Evolutionary conservation across 2,329 filamentous ascomycete genomes (phyloP), one percentile per base, ranked within the genome.

Genomic region (Thielaviopsis cerberus): DNA sequence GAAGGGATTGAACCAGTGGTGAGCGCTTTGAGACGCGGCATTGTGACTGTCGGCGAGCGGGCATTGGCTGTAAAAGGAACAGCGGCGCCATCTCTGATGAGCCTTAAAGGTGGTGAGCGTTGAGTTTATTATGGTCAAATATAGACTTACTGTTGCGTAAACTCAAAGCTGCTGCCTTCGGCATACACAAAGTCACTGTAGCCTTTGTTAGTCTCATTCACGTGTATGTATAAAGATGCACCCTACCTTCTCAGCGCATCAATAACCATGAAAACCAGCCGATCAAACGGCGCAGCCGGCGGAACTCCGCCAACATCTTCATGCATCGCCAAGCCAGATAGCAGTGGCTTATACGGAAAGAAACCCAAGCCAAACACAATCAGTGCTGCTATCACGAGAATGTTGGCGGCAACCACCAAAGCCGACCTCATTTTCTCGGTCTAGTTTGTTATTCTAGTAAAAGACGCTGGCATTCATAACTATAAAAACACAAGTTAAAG

Each of bases 1-100:
- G 91, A 97, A 2, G 92, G 92, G n/a, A 95, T 92, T 1, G 91
- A 96, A 61, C 92, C 92, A 1, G 92, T 97, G 0, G 92, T 98
- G 62, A 98, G 89, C 54, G 92, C 89, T 72, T 98, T 98, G 65
- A 98, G 83, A 62, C 91, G 83, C 50, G 92, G 92, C 92, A 98
- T 97, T 20, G 92, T 98, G 62, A 98, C 91, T 7, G 92, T 98
- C 1, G 92, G 92, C 55, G 94, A 89, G n/a, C 88, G 86, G 20
- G 92, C 92, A 76, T 95, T 86, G 34, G 91, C 91, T 30, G 92
- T 98, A 68, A 94, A 98, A 2, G 92, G 92, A 41, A 97, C 75
- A 6, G 92, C 94, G 60, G 78, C 78, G 60, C 91, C 91, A 69
- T 82, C 76, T 66, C 84, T 81, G 67, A 97, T 94, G 63, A 97